A percentile compares a stretch with the other conserved stretches of the same genome.
phyloP scores from a whole-genome alignment of 345 rosid genomes.

The Kandelia obovata region DNA sequence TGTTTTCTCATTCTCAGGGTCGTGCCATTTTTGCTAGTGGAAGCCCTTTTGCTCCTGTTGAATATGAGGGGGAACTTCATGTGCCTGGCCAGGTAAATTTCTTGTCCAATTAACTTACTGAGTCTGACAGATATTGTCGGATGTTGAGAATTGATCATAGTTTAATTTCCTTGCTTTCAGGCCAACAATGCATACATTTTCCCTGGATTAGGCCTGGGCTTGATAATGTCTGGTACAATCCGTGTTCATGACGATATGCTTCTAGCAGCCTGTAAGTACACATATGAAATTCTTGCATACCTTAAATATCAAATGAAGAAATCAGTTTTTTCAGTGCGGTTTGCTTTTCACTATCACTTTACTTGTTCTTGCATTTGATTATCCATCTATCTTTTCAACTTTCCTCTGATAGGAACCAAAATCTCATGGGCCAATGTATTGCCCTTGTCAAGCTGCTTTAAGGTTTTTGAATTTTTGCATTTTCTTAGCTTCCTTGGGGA shows the following conservation, averaged over 20 bases:
- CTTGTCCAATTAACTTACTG: neutral
- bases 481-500: too few relatives aligned
- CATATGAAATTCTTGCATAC: neutral
- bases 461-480: too few relatives aligned
- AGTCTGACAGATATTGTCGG: neutral
- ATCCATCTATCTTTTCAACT: too few relatives aligned
- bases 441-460: too few relatives aligned
- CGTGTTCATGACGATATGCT: slow-evolving; percentile 97
- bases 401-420: too few relatives aligned
- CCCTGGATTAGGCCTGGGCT: slow-evolving; percentile 94
- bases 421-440: too few relatives aligned
- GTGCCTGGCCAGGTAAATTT: slow-evolving; percentile 78
- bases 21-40: slow-evolving; percentile 92
- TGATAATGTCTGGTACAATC: slow-evolving; percentile 90
- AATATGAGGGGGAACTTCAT: slow-evolving; percentile 53
- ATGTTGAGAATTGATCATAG: slow-evolving; percentile 9
- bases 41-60: slow-evolving; percentile 83
- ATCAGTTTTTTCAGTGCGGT: too few relatives aligned
- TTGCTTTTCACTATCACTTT: too few relatives aligned
- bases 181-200: slow-evolving; percentile 95
- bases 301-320: too few relatives aligned
- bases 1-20: slow-evolving; percentile 46
- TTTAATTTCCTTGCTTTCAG: slow-evolving; percentile 34
- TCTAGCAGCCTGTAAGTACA: slow-evolving; percentile 71
- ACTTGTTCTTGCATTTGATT: too few relatives aligned